Conservation (phyloP, 2,329 filamentous ascomycete species). For the Beauveria varroae region DNA sequence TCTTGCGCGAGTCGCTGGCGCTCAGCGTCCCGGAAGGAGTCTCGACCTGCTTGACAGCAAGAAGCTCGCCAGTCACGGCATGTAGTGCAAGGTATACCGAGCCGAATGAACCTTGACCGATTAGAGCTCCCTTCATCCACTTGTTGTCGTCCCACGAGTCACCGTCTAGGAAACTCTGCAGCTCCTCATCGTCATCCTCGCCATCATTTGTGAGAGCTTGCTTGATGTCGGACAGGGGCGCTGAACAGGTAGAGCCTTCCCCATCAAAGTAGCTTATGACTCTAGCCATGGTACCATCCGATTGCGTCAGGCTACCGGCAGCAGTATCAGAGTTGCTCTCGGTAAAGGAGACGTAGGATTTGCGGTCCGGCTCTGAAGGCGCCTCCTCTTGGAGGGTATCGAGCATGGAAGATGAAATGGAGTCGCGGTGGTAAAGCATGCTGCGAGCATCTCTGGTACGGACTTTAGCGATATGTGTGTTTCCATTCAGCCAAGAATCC, state of each 20-base stretch:
- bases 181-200: slow-evolving; percentile 82
- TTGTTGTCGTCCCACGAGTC: slow-evolving; percentile 96
- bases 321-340: slow-evolving; percentile 67
- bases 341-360: slow-evolving; percentile 88
- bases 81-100: slow-evolving; percentile 93
- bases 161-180: slow-evolving; percentile 82
- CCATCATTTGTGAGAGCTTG: slow-evolving; percentile 84
- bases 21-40: slow-evolving; percentile 73
- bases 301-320: slow-evolving; percentile 67
- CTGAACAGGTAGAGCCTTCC: slow-evolving; percentile 60
- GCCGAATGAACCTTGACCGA: slow-evolving; percentile 94
- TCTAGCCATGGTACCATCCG: slow-evolving; percentile 58
- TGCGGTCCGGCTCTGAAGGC: slow-evolving; percentile 76
- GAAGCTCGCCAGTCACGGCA: slow-evolving; percentile 90
- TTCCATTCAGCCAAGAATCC: slow-evolving; percentile 72
- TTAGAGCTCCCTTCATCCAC: slow-evolving; percentile 98
- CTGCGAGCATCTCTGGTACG: slow-evolving; percentile 35
- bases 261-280: slow-evolving; percentile 81
- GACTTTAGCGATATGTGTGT: slow-evolving; percentile 30
- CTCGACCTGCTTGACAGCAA: slow-evolving; percentile 98
- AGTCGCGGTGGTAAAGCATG: slow-evolving; percentile 62
- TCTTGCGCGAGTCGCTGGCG: slow-evolving; percentile 76
- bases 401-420: slow-evolving; percentile 79
- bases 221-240: slow-evolving; percentile 75
- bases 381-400: slow-evolving; percentile 90